Base-by-base conservation (phyloP, 2,329 filamentous ascomycete genomes). In the Diaporthe eres region DNA sequence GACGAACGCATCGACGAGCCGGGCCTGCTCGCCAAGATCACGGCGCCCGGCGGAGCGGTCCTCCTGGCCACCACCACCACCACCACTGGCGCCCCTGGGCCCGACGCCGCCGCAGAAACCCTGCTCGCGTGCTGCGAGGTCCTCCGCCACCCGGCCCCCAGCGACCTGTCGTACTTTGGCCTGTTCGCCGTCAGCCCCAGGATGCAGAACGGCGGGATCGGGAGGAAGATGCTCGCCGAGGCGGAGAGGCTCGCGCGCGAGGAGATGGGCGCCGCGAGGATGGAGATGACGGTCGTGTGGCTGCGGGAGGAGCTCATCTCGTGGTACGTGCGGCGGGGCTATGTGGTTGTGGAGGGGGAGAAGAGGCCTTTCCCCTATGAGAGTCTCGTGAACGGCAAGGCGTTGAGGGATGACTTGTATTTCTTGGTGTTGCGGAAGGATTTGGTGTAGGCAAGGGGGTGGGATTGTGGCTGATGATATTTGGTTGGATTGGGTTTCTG, bases 281-380 rank as follows among this genome's bases (percentile, higher is more conserved):
- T 89, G 80, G 86, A 87, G 77, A 85, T 89, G 85, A 79, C 76
- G 10, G 87, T 88, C 51, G 85, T 89, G 44, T 85, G 82, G 82
- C 81, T 81, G 19, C 79, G 88, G 15, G 75, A 81, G 0, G 87
- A 88, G 79, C 79, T 89, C 60, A 85, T 89, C 61, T 79, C 81
- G 25, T 89, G 86, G 85, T 89, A 89, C 74, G 61, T 82, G 10
- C 80, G 86, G 7, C 79, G 85, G 31, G 88, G 88, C 0, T 89
- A 88, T 71, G 47, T 31, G 25, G 78, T 75, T 71, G 86, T 85
- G 6, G 74, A 76, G 44, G 85, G 84, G 8, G 82, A 85, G 80
- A 85, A 78, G 76, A 79, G 77, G 72, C 84, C 85, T 5, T 89
- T 89, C 65, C 87, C 87, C 0, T 86, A 86, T 55, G 80, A 79